phyloP scores from a whole-genome alignment of 2,329 filamentous ascomycete species.

The Colletotrichum tropicicola region DNA sequence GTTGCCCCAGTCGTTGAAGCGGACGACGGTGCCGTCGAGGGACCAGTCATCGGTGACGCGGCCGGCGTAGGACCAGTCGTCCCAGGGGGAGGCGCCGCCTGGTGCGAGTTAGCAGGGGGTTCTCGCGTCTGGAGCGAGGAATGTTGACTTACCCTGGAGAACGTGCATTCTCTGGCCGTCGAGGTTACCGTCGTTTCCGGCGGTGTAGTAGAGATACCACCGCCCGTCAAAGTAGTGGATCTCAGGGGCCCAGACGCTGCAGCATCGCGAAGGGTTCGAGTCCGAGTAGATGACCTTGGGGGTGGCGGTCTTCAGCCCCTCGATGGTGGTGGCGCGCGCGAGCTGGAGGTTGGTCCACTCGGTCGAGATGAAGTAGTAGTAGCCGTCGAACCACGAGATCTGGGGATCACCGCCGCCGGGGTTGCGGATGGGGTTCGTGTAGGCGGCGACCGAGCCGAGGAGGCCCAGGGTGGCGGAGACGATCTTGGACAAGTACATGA shows the following conservation, averaged over 20 bases:
- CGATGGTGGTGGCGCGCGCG: conserved; percentile 61
- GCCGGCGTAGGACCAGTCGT: conserved; percentile 57
- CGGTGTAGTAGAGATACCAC: conserved; percentile 68
- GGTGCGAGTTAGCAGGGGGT: not conserved
- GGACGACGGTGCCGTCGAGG: conserved; percentile 63
- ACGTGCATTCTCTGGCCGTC: conserved; percentile 61
- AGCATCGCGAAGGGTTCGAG: conserved; percentile 53
- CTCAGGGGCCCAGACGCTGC: conserved; percentile 68
- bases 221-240: conserved; percentile 57
- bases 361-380: conserved; percentile 66
- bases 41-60: conserved; percentile 58
- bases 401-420: conserved; percentile 62
- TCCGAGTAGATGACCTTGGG: conserved; percentile 61
- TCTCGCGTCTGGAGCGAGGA: not conserved
- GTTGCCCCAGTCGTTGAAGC: conserved; percentile 53
- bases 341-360: conserved; percentile 65
- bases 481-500: conserved; percentile 13
- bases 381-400: conserved; percentile 60
- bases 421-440: conserved; percentile 60
- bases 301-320: conserved; percentile 62
- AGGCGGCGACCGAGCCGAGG: conserved; percentile 40
- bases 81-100: conserved; percentile 62
- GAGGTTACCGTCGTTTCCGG: conserved; percentile 54
- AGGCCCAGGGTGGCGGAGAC: conserved; percentile 23
- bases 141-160: conserved; percentile 50